A percentile compares a stretch with the other conserved stretches of the same genome.
These are phyloP conservation scores for Myriosclerotinia scirpicola DNA, from an alignment of 2,329 filamentous ascomycete species.

Conservation along the genomic window DNA sequence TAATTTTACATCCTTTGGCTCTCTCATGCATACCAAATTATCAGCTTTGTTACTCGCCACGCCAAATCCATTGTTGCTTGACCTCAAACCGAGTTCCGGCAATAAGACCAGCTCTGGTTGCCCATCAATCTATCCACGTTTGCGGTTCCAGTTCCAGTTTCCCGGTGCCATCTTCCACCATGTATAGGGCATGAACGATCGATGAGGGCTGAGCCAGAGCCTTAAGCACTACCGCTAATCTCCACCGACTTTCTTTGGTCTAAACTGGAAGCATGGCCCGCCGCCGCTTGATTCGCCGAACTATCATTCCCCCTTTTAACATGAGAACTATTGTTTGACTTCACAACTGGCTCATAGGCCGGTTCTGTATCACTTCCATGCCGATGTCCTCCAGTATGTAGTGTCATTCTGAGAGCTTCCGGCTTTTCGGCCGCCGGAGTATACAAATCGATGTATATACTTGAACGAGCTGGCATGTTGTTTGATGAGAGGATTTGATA, in stretches of 20 bases:
- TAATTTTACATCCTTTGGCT: not conserved
- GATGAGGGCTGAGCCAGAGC: not conserved
- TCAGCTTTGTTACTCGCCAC: not conserved
- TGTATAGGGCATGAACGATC: not conserved
- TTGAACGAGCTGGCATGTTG: slow-evolving; percentile 21
- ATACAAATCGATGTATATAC: slow-evolving; percentile 20
- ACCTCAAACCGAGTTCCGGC: not conserved
- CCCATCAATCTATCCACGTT: not conserved
- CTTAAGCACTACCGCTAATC: not conserved
- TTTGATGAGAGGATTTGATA: not conserved
- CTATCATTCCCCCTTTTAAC: not conserved
- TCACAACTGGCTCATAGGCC: not conserved
- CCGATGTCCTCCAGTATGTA: slow-evolving; percentile 18
- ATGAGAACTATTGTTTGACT: not conserved
- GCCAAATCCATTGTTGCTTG: not conserved
- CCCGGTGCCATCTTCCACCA: not conserved
- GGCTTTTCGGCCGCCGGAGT: slow-evolving; percentile 19
- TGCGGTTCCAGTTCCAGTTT: not conserved
- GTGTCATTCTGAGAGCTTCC: slow-evolving; percentile 20
- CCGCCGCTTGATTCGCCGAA: not conserved
- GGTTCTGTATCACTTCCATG: not conserved
- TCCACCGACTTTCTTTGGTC: not conserved
- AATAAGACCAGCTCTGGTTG: not conserved
- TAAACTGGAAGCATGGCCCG: not conserved
- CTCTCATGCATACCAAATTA: not conserved